Evolutionary conservation across 1,284 basidiomycete genomes (phyloP).

Genomic region (Anthracocystis panici-leucophaei): DNA sequence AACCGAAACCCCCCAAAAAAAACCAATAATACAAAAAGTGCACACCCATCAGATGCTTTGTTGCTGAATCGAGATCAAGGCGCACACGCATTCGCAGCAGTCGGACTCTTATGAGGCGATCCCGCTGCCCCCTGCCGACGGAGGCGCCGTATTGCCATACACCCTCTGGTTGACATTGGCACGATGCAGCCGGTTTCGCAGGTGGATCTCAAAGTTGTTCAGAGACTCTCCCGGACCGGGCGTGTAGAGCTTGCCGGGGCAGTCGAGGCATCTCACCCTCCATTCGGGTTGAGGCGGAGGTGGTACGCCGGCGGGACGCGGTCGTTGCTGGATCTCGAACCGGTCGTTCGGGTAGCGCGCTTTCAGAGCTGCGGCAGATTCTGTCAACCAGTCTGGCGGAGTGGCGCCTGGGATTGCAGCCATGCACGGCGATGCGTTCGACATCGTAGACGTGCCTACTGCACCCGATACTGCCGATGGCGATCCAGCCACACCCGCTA

Average conservation of each 20-base stretch:
- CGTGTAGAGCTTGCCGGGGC: conserved; percentile 94
- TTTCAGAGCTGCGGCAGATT: conserved; percentile 78
- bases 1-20: too few species aligned
- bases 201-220: conserved; percentile 91
- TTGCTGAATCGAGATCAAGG: too few species aligned
- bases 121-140: conserved; percentile 2
- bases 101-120: conserved; percentile 21
- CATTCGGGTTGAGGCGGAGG: conserved; percentile 75
- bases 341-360: conserved; percentile 82
- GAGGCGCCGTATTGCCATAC: conserved; percentile 37
- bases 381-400: conserved; percentile 78
- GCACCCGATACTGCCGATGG: conserved; percentile 4
- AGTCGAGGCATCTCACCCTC: conserved; percentile 93
- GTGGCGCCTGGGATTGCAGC: conserved; percentile 27
- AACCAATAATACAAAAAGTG: too few species aligned
- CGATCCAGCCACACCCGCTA: conserved; percentile 68
- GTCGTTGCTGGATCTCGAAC: conserved; percentile 72
- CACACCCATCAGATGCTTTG: too few species aligned
- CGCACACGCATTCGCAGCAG: conserved; percentile 7
- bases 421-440: conserved; percentile 38
- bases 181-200: conserved; percentile 81
- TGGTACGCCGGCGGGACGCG: conserved; percentile 42
- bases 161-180: conserved; percentile 59
- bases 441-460: conserved; percentile 12
- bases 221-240: conserved; percentile 90